Evolutionary conservation across 805 yeast genomes (phyloP).

Genomic region (Yamadazyma ubonensis): DNA sequence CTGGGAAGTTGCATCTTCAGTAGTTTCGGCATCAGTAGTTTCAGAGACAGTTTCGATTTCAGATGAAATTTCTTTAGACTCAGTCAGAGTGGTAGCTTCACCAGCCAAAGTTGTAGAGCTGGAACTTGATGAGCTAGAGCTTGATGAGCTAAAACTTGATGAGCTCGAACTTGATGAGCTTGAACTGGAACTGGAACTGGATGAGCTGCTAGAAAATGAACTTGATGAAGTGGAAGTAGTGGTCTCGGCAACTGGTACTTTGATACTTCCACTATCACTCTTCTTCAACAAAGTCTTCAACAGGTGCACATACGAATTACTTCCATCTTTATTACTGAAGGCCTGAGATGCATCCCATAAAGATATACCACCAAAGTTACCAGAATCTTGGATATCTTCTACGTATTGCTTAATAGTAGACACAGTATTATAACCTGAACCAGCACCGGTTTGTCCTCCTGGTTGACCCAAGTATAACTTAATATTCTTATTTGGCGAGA

Average conservation of each 20-base stretch:
- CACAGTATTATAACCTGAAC: slow-evolving; percentile 30
- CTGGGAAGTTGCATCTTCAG: background rate
- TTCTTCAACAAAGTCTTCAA: slow-evolving; percentile 40
- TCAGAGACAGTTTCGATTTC: background rate
- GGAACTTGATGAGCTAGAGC: background rate
- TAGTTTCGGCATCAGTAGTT: background rate
- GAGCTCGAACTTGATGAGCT: background rate
- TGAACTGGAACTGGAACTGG: slow-evolving; percentile 1
- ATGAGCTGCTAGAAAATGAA: background rate
- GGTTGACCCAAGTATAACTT: slow-evolving; percentile 37
- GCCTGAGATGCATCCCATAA: slow-evolving; percentile 82
- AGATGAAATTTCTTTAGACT: background rate
- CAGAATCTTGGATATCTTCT: slow-evolving; percentile 18
- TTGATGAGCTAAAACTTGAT: slow-evolving; percentile 2
- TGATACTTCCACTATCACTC: slow-evolving; percentile 6
- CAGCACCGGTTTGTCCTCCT: slow-evolving; percentile 31
- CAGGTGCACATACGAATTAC: slow-evolving; percentile 27
- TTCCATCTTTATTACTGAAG: slow-evolving; percentile 21
- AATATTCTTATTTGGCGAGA: slow-evolving; percentile 31
- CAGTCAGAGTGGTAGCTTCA: slow-evolving; percentile 5
- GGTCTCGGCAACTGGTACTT: background rate
- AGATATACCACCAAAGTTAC: slow-evolving; percentile 65
- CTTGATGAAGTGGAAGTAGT: no score
- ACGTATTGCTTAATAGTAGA: slow-evolving; percentile 20
- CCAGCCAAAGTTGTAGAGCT: background rate